Evolutionary conservation across 2,329 filamentous ascomycete species (phyloP), one percentile per base, ranked within the genome.

Genomic region (Pseudocercospora macadamiae): DNA sequence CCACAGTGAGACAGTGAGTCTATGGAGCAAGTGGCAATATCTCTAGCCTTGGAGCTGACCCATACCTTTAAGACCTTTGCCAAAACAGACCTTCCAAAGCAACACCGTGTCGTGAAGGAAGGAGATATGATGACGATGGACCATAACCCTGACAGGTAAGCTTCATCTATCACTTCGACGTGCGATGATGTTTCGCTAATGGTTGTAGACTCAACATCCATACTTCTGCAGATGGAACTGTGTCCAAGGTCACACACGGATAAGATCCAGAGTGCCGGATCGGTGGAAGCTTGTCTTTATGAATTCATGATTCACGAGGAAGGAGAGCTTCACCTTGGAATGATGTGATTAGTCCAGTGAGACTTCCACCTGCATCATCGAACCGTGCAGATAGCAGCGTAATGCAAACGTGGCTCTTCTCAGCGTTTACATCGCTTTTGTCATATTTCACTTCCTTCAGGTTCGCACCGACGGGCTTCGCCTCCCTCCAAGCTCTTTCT

Each of bases 61-160:
- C 21, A 18, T 36, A n/a, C 34, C 23, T 9, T 7, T 3, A 52
- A 81, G 79, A 81, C 79, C 0, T 82, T 82, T 60, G 80, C 80
- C 14, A 80, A 79, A 67, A 71, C 73, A 39, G 79, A 82, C 54
- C 73, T 82, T 10, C 80, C 80, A 7, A 68, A 78, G 62, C 71
- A 78, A 63, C 77, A 80, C 69, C 76, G 79, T 51, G 71, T 82
- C 4, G 61, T 82, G 37, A 74, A 77, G 71, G 74, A 77, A 39
- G 79, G 76, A 57, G 74, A 75, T 56, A 75, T 80, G 74, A 71
- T 69, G 64, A 80, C 77, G 9, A 75, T 76, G 77, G 80, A 81
- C 60, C 69, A 75, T 66, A 78, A 78, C 65, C 78, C 79, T 7
- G 77, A 81, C 23, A 68, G 79, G 72, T 76, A 57, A 51, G 68